Percentiles rank a stretch among this genome's conserved stretches.
phyloP scores from a whole-genome alignment of 257 asterid genomes.

The Solanum appendiculatum region DNA sequence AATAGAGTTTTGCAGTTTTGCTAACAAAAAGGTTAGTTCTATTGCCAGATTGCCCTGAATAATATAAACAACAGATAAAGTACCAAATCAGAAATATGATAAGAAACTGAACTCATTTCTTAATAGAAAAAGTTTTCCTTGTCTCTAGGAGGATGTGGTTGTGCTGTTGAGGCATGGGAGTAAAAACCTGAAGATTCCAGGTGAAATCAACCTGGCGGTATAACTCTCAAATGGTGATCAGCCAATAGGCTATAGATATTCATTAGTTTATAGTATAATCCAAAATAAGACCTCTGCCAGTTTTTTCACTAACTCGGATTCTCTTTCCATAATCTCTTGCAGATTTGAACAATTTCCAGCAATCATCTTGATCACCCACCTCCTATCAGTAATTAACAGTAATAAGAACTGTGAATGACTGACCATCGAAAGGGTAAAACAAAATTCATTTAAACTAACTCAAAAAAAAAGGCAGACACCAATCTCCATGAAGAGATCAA shows the following conservation, averaged over 20 bases:
- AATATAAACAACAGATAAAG: too few species aligned
- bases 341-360: constrained; percentile 52
- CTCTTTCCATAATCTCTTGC: constrained; percentile 63
- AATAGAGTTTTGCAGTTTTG: not conserved
- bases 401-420: constrained; percentile 9
- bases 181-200: not conserved
- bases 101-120: not conserved
- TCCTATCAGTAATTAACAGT: constrained; percentile 44
- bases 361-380: constrained; percentile 88
- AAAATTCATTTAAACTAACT: not conserved
- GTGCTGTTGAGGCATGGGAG: not conserved
- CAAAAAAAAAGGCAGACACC: not conserved
- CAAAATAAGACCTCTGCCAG: constrained; percentile 64
- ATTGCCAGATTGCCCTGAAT: not conserved
- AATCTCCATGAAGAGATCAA: not conserved
- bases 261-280: not conserved
- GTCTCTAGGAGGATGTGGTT: not conserved
- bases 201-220: not conserved
- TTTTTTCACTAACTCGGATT: constrained; percentile 63
- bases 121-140: not conserved
- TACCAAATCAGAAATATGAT: too few species aligned
- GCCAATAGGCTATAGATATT: not conserved
- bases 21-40: not conserved
- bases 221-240: not conserved
- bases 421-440: not conserved